phyloP scores from a whole-genome alignment of 768 basidiomycete species.

The Boletus tylopilopsis region DNA sequence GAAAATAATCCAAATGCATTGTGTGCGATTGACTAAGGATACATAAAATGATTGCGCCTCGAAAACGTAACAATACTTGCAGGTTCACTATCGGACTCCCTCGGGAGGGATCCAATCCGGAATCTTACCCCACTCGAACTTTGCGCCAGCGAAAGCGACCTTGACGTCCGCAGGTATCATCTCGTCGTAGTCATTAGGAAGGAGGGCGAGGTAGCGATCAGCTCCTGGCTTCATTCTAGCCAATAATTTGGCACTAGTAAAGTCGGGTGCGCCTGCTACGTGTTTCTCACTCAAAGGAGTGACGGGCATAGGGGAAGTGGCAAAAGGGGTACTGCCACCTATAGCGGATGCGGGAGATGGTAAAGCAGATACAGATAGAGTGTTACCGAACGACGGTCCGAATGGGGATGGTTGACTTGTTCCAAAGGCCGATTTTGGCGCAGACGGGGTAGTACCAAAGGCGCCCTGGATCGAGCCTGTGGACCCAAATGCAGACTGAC shows the following conservation, averaged over 20 bases:
- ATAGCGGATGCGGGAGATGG: constrained; percentile 21
- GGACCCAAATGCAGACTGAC: constrained; percentile 22
- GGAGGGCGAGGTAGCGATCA: constrained; percentile 51
- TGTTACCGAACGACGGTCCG: constrained; percentile 20
- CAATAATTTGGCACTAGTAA: constrained; percentile 29
- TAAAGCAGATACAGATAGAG: constrained; percentile 16
- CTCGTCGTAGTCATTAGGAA: constrained; percentile 58
- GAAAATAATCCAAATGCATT: not conserved
- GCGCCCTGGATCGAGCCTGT: constrained; percentile 17
- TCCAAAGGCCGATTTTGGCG: constrained; percentile 17
- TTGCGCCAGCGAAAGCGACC: constrained; percentile 51
- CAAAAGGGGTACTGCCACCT: constrained; percentile 22
- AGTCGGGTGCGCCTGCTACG: constrained; percentile 29
- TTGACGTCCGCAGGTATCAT: constrained; percentile 47
- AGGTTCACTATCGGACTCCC: constrained; percentile 49
- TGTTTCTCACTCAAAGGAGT: constrained; percentile 21
- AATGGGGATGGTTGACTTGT: constrained; percentile 24
- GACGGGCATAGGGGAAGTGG: constrained; percentile 24
- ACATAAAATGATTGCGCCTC: constrained; percentile 1
- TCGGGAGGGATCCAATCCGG: constrained; percentile 74
- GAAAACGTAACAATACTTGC: not conserved
- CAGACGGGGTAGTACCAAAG: constrained; percentile 10
- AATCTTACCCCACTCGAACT: constrained; percentile 66
- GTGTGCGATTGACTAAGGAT: not conserved
- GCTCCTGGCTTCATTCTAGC: constrained; percentile 40